A percentile compares a stretch with the other conserved stretches of the same genome.
Conservation (phyloP, 75 land plant genomes). For the Sequoia sempervirens region DNA sequence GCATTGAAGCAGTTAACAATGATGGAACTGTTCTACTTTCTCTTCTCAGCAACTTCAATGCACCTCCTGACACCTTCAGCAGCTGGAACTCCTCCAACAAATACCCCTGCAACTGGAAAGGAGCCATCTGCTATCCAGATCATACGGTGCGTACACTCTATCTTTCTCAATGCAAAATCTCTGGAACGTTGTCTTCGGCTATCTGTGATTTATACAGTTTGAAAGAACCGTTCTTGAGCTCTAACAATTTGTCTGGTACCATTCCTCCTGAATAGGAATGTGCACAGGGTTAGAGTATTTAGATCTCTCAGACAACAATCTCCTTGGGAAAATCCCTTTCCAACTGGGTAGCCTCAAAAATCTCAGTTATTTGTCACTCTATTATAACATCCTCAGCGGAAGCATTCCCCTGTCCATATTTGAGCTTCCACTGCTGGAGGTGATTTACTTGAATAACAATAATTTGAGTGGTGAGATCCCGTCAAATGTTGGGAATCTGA, state of each 20-base stretch:
- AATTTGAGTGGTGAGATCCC: slow-evolving; percentile 29
- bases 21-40: slow-evolving; percentile 12
- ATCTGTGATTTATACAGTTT: slow-evolving; percentile 20
- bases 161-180: slow-evolving; percentile 12
- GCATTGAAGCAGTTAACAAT: neutral
- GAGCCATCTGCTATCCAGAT: slow-evolving; percentile 8
- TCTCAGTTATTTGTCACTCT: slow-evolving; percentile 12
- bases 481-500: slow-evolving; percentile 10
- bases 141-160: slow-evolving; percentile 9
- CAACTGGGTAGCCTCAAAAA: slow-evolving; percentile 18
- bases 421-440: slow-evolving; percentile 9
- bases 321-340: slow-evolving; percentile 22
- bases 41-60: neutral
- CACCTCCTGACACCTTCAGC: neutral
- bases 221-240: slow-evolving; percentile 14
- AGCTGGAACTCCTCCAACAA: slow-evolving; percentile 10
- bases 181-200: slow-evolving; percentile 21
- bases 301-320: slow-evolving; percentile 33
- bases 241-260: slow-evolving; percentile 16
- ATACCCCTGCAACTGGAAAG: slow-evolving; percentile 11
- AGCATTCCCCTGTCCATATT: slow-evolving; percentile 24
- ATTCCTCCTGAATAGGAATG: slow-evolving; percentile 21
- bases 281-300: slow-evolving; percentile 4
- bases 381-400: slow-evolving; percentile 24
- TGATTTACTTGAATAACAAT: slow-evolving; percentile 12